Conservation (phyloP, 495 filamentous ascomycete species). For the Elasticomyces elasticus region DNA sequence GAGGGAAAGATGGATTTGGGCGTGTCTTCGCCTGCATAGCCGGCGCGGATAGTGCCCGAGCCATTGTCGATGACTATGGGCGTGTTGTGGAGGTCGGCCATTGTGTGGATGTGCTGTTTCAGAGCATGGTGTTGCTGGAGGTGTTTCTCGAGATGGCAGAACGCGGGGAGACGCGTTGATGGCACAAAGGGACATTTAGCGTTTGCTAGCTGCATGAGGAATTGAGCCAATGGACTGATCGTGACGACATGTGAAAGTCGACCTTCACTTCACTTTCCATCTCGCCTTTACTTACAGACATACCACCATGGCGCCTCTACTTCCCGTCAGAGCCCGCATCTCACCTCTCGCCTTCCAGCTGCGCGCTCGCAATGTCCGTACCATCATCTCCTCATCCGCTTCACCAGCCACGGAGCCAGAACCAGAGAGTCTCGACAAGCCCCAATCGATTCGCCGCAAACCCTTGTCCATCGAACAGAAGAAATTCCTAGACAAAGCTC, state of each 20-base stretch:
- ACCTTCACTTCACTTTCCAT: no score
- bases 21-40: slow-evolving; percentile 90
- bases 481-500: slow-evolving; percentile 66
- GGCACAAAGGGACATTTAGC: no score
- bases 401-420: slow-evolving; percentile 14
- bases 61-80: slow-evolving; percentile 99
- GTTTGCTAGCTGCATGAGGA: no score
- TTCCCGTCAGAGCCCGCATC: slow-evolving; percentile 6
- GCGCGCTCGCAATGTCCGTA: slow-evolving; percentile 25
- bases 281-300: not conserved
- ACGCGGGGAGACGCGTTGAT: no score
- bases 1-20: slow-evolving; percentile 98
- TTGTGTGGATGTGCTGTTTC: no score
- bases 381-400: slow-evolving; percentile 28
- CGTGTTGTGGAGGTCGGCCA: slow-evolving; percentile 52
- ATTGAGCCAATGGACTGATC: no score
- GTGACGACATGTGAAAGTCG: no score
- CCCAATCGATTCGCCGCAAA: slow-evolving; percentile 39
- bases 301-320: not conserved
- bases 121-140: no score
- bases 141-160: no score
- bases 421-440: slow-evolving; percentile 2
- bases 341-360: slow-evolving; percentile 16
- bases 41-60: slow-evolving; percentile 92
- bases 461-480: slow-evolving; percentile 60